Base-by-base conservation (phyloP, 2,329 filamentous ascomycete genomes). In the Pseudogymnoascus sp. region DNA sequence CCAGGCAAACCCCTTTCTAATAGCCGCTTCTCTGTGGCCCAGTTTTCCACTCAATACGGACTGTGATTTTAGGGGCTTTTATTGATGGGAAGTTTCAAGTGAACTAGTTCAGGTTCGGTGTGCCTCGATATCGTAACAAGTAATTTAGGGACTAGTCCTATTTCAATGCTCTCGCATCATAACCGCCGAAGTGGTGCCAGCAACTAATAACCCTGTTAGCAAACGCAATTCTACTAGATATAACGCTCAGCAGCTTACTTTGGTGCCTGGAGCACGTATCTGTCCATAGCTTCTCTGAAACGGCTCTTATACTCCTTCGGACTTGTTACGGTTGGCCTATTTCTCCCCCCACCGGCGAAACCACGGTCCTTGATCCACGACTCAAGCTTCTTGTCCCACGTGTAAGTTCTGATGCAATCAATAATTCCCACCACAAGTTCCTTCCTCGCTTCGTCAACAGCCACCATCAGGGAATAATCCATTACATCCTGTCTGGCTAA, bases 381-480 rank as follows among this genome's bases (percentile, higher is more conserved):
- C 78, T 99, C 95, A n/a, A 99, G 84, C 74, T 97, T 97, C 82
- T 99, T 99, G 79, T 99, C 95, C 92, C 95, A 99, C 0, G 95
- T 99, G 74, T 97, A 99, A 0, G 95, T 99, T 63, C 95, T 87
- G 69, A 99, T 97, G 74, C 95, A 97, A 75, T 99, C 93, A 68
- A 99, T 97, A 71, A 99, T 97, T 4, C 95, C 95, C 1, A 99
- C 93, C 13, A 97, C 91, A 13, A 99, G 84, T 76, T 99, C 93
- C 71, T 93, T 93, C 67, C 87, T 85, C 38, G 83, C 82, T 74
- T 97, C 95, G 71, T 99, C 93, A 50, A 99, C 96, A 0, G 93
- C 96, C 63, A 97, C 93, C 95, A 99, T 99, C 50, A 99, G 83
- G 23, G 89, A 95, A 78, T 99, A 99, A 77, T 99, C 95, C 95